Evolutionary conservation across 2,329 filamentous ascomycete species (phyloP), one percentile per base, ranked within the genome.

Genomic region (Ceratocystis ficicola): DNA sequence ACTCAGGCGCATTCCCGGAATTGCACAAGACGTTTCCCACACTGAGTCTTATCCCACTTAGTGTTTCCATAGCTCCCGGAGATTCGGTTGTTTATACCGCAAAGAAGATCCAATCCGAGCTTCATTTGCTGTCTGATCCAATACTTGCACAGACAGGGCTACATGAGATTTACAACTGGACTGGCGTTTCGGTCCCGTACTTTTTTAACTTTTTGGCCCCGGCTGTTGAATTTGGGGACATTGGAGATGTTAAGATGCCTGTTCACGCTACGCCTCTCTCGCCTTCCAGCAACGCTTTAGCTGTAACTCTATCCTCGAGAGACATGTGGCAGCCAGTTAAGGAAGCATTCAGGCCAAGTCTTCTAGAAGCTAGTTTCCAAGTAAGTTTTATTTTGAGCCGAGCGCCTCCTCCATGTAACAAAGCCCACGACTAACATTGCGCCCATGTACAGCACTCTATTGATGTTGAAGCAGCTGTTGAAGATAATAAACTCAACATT

Each of bases 21-120:
- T 76, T 82, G 1, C 72, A 77, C 0, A 69, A 70, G 0, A 76
- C 80, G 0, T 86, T 84, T 41, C 91, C 92, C 0, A 94, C 89
- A 0, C 79, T 96, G 22, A 92, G 88, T 69, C 79, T 96, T 3
- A 80, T 95, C 1, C 90, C 91, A 0, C 75, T 96, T 0, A 79
- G 80, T 10, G 80, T 94, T 1, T 72, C 69, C 5, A 48, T 61
- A 44, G 22, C 28, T 7, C 22, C 36, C 8, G 25, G 30, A 4
- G 55, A 59, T n/a, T 59, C 55, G 12, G 28, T 59, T n/a, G 15
- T 36, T 6, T 36, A 3, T n/a, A 59, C 55, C 1, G 52, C 44
- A 12, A 44, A 28, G n/a, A 32, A 52, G 25, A 61, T 67, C 22
- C 65, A 67, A 61, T 5, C 25, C 5, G 12, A 52, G 25, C 61